These are phyloP conservation scores for Corylus heterophylla DNA, from an alignment of 306 rosid genomes.

Conservation along the genomic window DNA sequence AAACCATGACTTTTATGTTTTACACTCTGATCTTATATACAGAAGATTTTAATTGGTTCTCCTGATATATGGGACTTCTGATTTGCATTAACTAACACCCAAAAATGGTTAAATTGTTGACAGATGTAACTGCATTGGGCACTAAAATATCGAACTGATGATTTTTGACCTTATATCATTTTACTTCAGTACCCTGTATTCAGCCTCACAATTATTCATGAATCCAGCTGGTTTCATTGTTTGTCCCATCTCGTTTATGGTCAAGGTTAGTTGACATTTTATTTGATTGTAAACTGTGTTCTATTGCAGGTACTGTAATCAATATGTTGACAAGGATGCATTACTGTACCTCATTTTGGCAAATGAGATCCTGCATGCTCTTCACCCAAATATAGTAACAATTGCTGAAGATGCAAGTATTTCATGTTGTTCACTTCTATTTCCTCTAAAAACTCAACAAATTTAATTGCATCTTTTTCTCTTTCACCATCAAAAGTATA, in stretches of 20 bases:
- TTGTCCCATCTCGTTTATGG: neutral
- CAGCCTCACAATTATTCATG: neutral
- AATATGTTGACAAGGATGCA: constrained; percentile 92
- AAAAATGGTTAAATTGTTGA: constrained; percentile 3
- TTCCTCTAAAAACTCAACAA: neutral
- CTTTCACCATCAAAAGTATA: neutral
- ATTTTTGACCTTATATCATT: neutral
- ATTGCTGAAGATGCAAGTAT: constrained; percentile 89
- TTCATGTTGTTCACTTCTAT: constrained; percentile 16
- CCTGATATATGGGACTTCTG: neutral
- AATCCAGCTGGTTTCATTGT: neutral
- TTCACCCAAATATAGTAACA: constrained; percentile 81
- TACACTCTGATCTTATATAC: no score
- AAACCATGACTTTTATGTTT: no score
- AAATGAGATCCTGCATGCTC: constrained; percentile 75
- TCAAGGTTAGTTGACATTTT: neutral
- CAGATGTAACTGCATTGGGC: neutral
- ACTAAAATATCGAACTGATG: neutral
- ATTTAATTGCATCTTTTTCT: neutral
- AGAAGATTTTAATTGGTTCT: neutral
- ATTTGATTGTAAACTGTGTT: constrained; percentile 19
- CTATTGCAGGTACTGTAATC: constrained; percentile 82
- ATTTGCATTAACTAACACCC: neutral
- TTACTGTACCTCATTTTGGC: constrained; percentile 81
- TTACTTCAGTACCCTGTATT: neutral